Evolutionary conservation across 257 asterid genomes (phyloP), one percentile per base, ranked within the genome.

Genomic region (Avicennia marina): DNA sequence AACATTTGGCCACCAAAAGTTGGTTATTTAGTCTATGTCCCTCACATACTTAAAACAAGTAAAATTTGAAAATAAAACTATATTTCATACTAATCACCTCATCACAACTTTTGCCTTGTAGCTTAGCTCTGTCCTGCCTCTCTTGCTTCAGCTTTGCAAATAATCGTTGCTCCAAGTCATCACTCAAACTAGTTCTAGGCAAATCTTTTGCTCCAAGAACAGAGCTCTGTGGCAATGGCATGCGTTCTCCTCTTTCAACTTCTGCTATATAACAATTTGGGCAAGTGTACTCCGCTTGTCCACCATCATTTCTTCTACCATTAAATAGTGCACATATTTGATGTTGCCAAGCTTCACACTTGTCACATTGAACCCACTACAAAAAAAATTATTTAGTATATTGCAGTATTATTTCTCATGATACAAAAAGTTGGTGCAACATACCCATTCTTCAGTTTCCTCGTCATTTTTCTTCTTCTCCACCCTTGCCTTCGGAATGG

Each of bases 351-450:
- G 91, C 94, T 79, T 91, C 94, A 61, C 98, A 91, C 42, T 81
- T 91, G 67, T 91, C 98, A 65, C 98, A 91, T 78, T 85, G 95
- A 70, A 88, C 98, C 98, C 98, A 91, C 98, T 91, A 86, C 70
- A 46, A 16, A 60, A 69, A 53, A 66, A 11, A 74, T 43, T 43
- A 8, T 13, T 6, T 17, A 46, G 15, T 17, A 46, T 17, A 19
- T 46, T 12, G 4, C 53, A 10, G 25, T 10, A 10, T 15, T 46
- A 15, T 46, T 10, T 17, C 25, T 17, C 2, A 15, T 10, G 27
- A 19, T 5, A 4, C 11, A 17, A 47, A 9, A 34, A 56, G 67
- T 46, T 51, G 59, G 70, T 26, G 41, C 32, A 55, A 24, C 74
- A 71, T 84, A 93, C 99, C 97, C 89, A 84, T 84, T 93, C 99